These are phyloP conservation scores for Ganoderma resinaceum DNA, from an alignment of 1,284 basidiomycete species.

Conservation along the genomic window DNA sequence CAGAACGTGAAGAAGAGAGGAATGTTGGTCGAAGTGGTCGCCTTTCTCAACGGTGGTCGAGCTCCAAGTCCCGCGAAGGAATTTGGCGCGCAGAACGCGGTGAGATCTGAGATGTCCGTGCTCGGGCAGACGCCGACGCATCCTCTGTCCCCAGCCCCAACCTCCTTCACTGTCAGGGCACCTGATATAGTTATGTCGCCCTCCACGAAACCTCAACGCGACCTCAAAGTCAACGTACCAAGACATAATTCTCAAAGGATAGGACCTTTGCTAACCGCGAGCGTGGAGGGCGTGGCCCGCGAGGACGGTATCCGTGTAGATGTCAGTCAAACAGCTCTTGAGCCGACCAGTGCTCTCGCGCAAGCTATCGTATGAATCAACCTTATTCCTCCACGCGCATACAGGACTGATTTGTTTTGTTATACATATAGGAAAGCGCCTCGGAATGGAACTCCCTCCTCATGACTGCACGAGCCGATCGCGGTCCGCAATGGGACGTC, in stretches of 20 bases:
- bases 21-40: slow-evolving; percentile 1
- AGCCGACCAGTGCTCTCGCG: slow-evolving; percentile 54
- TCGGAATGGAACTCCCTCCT: slow-evolving; percentile 86
- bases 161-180: neutral
- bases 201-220: slow-evolving; percentile 51
- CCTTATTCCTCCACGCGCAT: neutral
- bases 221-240: slow-evolving; percentile 71
- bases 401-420: slow-evolving; percentile 6
- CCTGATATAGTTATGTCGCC: slow-evolving; percentile 56
- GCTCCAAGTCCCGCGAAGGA: slow-evolving; percentile 20
- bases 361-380: slow-evolving; percentile 63
- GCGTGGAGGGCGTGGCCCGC: slow-evolving; percentile 64
- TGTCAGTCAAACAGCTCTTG: slow-evolving; percentile 66
- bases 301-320: slow-evolving; percentile 57
- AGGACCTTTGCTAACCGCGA: slow-evolving; percentile 63
- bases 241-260: slow-evolving; percentile 77
- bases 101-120: neutral
- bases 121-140: neutral
- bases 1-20: slow-evolving; percentile 6
- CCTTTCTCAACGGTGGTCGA: slow-evolving; percentile 21
- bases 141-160: too few relatives aligned
- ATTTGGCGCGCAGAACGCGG: slow-evolving; percentile 12
- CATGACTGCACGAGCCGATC: slow-evolving; percentile 75
- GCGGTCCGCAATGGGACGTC: slow-evolving; percentile 86
- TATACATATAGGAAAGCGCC: slow-evolving; percentile 65